A percentile compares a stretch with the other conserved stretches of the same genome.
phyloP scores from a whole-genome alignment of 176 grass and related monocot genomes.

The Olyra latifolia region DNA sequence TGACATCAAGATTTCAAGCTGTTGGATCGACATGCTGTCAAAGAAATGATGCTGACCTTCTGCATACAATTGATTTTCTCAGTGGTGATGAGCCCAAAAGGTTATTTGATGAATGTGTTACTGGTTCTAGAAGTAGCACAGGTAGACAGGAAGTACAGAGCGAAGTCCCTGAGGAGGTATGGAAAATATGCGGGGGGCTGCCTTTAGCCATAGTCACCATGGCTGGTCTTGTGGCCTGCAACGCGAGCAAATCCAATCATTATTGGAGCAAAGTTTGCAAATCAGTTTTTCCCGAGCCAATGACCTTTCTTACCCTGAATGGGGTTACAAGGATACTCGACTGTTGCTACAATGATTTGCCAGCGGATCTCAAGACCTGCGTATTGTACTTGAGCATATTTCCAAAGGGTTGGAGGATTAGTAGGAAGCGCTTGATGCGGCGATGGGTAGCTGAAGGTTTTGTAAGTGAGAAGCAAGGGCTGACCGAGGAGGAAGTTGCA shows the following conservation, averaged over 20 bases:
- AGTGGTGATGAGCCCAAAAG: background rate
- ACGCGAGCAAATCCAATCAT: background rate
- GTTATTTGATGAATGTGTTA: background rate
- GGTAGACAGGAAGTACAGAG: background rate
- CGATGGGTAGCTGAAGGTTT: slow-evolving; percentile 26
- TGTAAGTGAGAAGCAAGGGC: background rate
- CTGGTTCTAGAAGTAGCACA: background rate
- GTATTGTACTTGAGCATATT: slow-evolving; percentile 15
- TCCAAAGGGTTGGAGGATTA: slow-evolving; percentile 4
- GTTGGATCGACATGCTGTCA: background rate
- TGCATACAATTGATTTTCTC: background rate
- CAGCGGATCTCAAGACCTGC: slow-evolving; percentile 3
- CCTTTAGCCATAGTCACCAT: slow-evolving; percentile 20
- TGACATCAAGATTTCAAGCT: slow-evolving; percentile 26
- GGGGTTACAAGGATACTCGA: background rate
- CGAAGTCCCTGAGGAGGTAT: background rate
- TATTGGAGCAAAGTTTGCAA: background rate
- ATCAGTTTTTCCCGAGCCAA: background rate
- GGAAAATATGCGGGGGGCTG: background rate
- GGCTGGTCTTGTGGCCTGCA: too few species aligned
- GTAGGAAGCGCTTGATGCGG: background rate
- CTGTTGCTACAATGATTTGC: slow-evolving; percentile 18
- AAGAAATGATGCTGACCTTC: background rate
- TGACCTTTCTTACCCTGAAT: background rate
- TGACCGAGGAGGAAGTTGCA: background rate